phyloP scores from a whole-genome alignment of 179 eudicot genomes.

The Silene coronaria region DNA sequence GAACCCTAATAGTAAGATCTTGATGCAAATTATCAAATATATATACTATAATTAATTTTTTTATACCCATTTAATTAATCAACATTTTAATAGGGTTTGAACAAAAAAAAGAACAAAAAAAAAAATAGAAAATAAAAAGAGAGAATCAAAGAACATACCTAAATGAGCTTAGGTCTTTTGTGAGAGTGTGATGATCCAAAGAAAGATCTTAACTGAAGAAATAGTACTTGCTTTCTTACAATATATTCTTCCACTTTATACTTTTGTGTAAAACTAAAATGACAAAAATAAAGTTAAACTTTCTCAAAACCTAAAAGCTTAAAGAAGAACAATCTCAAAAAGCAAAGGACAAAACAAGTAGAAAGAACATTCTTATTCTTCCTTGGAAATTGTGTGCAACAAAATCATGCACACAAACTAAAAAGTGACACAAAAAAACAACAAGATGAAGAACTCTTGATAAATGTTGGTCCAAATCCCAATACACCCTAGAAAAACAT shows the following conservation, averaged over 20 bases:
- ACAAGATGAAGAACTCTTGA: no score
- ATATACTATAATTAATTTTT: background rate
- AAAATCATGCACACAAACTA: background rate
- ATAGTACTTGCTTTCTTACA: background rate
- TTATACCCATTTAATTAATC: background rate
- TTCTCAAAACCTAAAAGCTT: slow-evolving; percentile 15
- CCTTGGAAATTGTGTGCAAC: slow-evolving; percentile 28
- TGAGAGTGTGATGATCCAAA: slow-evolving; percentile 11
- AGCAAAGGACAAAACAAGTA: slow-evolving; percentile 17
- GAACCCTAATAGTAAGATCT: background rate
- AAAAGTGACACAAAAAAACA: background rate
- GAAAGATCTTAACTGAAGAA: slow-evolving; percentile 16
- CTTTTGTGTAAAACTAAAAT: background rate
- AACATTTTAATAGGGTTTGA: background rate
- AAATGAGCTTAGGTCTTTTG: background rate
- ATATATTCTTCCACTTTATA: background rate
- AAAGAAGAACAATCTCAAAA: slow-evolving; percentile 21
- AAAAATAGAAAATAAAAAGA: background rate
- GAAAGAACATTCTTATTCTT: slow-evolving; percentile 22
- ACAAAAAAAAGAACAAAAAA: background rate
- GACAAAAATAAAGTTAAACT: slow-evolving; percentile 12
- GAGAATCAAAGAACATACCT: slow-evolving; percentile 12
- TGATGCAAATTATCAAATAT: no score
- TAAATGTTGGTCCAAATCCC: no score
- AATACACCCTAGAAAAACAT: slow-evolving; percentile 3